Conservation (phyloP, 2,329 filamentous ascomycete species). For the Pseudovirgaria hyperparasitica region DNA sequence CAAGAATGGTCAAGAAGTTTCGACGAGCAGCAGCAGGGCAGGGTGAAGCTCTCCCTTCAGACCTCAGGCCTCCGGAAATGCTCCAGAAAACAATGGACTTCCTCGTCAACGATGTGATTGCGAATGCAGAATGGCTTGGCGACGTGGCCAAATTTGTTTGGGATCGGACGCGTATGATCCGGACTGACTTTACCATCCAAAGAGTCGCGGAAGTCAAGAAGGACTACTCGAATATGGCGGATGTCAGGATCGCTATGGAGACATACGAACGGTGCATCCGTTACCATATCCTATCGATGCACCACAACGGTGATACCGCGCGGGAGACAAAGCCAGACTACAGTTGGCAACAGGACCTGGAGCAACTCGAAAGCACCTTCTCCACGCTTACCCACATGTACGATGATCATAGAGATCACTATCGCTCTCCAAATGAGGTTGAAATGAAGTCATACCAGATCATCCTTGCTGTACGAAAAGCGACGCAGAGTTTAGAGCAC, state of each 20-base stretch:
- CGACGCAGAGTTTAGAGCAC: slow-evolving; percentile 41
- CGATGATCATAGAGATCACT: slow-evolving; percentile 38
- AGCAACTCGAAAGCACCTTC: slow-evolving; percentile 51
- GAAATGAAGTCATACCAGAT: slow-evolving; percentile 53
- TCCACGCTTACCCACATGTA: slow-evolving; percentile 50
- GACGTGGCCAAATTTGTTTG: slow-evolving; percentile 51
- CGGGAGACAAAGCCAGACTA: slow-evolving; percentile 30
- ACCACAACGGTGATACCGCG: slow-evolving; percentile 38
- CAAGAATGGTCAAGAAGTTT: slow-evolving; percentile 51
- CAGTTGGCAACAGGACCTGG: slow-evolving; percentile 45
- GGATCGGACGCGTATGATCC: slow-evolving; percentile 51
- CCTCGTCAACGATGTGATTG: slow-evolving; percentile 31
- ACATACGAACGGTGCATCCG: slow-evolving; percentile 51
- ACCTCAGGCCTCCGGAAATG: slow-evolving; percentile 42
- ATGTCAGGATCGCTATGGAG: slow-evolving; percentile 44
- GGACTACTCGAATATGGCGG: too few species aligned
- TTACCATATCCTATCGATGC: slow-evolving; percentile 50
- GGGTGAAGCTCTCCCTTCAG: slow-evolving; percentile 50
- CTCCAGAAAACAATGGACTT: slow-evolving; percentile 30
- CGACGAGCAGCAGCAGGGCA: slow-evolving; percentile 49
- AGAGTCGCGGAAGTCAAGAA: slow-evolving; percentile 39
- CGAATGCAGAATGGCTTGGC: slow-evolving; percentile 28
- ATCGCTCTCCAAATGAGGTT: slow-evolving; percentile 43
- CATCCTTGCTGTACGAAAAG: slow-evolving; percentile 36
- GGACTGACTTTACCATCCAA: slow-evolving; percentile 54